A percentile compares a stretch with the other conserved stretches of the same genome.
These are phyloP conservation scores for Euphorbia peplus DNA, from an alignment of 345 rosid genomes.

Conservation along the genomic window DNA sequence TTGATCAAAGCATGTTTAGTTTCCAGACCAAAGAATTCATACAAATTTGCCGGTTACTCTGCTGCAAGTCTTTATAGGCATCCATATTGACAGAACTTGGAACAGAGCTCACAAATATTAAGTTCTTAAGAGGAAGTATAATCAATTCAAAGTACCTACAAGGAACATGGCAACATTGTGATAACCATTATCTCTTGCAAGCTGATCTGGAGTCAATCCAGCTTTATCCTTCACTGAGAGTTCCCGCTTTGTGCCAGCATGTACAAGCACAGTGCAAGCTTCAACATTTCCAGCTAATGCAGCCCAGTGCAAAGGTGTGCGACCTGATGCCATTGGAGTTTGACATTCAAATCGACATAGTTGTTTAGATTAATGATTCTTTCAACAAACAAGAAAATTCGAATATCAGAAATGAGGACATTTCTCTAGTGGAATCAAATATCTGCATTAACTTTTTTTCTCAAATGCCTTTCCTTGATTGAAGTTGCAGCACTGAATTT, in stretches of 20 bases:
- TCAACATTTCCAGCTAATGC: conserved; percentile 71
- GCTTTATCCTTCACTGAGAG: conserved; percentile 66
- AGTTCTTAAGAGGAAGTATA: conserved; percentile 18
- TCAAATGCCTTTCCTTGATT: background rate
- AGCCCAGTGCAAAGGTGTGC: conserved; percentile 98
- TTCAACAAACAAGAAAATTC: background rate
- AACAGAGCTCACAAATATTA: conserved; percentile 1
- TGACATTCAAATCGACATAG: background rate
- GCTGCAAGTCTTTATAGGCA: conserved; percentile 9
- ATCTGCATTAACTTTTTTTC: background rate
- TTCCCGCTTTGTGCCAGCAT: conserved; percentile 85
- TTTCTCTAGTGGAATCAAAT: background rate
- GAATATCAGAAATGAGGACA: background rate
- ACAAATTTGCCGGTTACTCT: background rate
- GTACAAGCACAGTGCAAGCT: conserved; percentile 77
- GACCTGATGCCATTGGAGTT: conserved; percentile 55
- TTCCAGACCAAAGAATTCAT: background rate
- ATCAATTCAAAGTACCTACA: conserved; percentile 60
- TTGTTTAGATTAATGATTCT: background rate
- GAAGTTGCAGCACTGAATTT: background rate
- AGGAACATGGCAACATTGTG: conserved; percentile 75
- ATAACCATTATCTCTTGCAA: conserved; percentile 96
- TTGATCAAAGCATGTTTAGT: background rate
- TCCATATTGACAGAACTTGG: conserved; percentile 3
- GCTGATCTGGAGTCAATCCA: conserved; percentile 80